Conservation (phyloP, 805 yeast species). For the Brettanomyces custersianus region DNA sequence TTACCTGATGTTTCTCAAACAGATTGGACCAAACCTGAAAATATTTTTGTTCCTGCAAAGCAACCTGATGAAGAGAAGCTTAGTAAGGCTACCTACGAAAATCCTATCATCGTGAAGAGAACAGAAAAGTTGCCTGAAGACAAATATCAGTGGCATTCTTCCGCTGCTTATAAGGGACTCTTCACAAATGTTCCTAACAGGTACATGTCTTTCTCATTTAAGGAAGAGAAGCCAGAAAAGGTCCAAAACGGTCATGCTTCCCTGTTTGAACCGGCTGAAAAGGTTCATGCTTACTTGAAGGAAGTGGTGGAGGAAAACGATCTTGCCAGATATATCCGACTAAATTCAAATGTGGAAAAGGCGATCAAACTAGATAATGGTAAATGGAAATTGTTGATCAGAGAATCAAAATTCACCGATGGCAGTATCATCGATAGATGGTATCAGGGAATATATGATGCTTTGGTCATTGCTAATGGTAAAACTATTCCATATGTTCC, state of each 20-base stretch:
- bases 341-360: slow-evolving; percentile 33
- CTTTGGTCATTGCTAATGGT: slow-evolving; percentile 55
- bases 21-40: slow-evolving; percentile 6
- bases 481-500: slow-evolving; percentile 56
- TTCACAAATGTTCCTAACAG: slow-evolving; percentile 35
- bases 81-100: slow-evolving; percentile 23
- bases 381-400: slow-evolving; percentile 28
- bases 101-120: slow-evolving; percentile 20
- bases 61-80: slow-evolving; percentile 10
- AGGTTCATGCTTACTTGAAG: slow-evolving; percentile 12
- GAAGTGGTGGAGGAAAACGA: slow-evolving; percentile 14
- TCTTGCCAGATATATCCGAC: slow-evolving; percentile 28
- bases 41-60: slow-evolving; percentile 6
- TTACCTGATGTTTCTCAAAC: slow-evolving; percentile 8
- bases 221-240: slow-evolving; percentile 5
- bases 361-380: slow-evolving; percentile 22
- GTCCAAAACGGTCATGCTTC: slow-evolving; percentile 8
- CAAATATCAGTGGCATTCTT: slow-evolving; percentile 24
- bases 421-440: slow-evolving; percentile 19
- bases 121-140: slow-evolving; percentile 6
- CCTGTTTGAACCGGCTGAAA: slow-evolving; percentile 21
- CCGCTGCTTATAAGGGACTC: slow-evolving; percentile 29
- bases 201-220: slow-evolving; percentile 31
- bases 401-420: slow-evolving; percentile 6
- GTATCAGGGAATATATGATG: slow-evolving; percentile 46